Evolutionary conservation across 2,329 filamentous ascomycete genomes (phyloP).

Genomic region (Microsporum ferrugineum): DNA sequence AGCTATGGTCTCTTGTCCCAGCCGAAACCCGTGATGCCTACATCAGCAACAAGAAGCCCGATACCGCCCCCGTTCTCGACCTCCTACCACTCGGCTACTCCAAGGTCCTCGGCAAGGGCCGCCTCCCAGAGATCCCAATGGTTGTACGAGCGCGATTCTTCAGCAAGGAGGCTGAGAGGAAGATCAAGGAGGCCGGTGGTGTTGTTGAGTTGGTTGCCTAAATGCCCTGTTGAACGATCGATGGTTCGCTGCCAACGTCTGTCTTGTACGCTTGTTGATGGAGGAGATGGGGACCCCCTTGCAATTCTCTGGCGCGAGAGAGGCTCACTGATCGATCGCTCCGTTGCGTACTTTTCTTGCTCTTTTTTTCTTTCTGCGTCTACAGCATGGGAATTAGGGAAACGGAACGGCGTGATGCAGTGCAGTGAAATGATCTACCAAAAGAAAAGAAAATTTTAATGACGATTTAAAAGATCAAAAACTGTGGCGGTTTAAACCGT

Average conservation of each 20-base stretch:
- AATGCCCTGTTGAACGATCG: conserved; percentile 19
- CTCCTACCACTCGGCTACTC: conserved; percentile 94
- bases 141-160: conserved; percentile 94
- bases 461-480: neutral
- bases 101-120: conserved; percentile 97
- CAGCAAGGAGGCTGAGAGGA: conserved; percentile 91
- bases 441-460: neutral
- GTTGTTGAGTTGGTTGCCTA: conserved; percentile 92
- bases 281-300: neutral
- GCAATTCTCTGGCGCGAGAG: neutral
- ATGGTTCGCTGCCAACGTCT: neutral
- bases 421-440: neutral
- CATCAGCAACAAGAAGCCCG: conserved; percentile 61
- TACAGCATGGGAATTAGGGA: neutral
- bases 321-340: neutral
- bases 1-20: conserved; percentile 95
- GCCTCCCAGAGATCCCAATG: conserved; percentile 81
- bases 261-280: neutral
- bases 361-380: conserved; percentile 1
- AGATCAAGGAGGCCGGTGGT: conserved; percentile 97
- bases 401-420: neutral
- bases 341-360: neutral
- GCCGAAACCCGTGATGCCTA: conserved; percentile 88
- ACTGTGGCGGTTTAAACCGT: neutral
- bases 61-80: conserved; percentile 95